Evolutionary conservation across 106 monocot genomes (phyloP), one percentile per base, ranked within the genome.

Genomic region (Dendrobium huoshanense): DNA sequence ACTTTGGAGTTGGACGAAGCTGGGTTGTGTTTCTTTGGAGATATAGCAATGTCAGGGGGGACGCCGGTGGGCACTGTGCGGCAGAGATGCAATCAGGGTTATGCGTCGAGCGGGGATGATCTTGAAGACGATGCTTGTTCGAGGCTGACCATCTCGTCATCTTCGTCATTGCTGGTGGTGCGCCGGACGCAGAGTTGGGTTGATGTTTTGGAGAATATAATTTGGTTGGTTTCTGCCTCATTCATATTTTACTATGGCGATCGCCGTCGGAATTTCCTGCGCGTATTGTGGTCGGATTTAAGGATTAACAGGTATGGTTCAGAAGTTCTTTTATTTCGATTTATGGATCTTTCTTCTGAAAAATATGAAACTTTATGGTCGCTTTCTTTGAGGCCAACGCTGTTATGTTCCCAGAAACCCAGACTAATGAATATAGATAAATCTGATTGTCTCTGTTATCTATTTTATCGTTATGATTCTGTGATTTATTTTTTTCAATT

Each of bases 211-310:
- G 80, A 80, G 80, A 80, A 80, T 22, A 29, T 80, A 7, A 25
- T 42, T 22, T 84, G 84, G 84, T 41, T 84, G 5, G 5, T 27
- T 16, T 84, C 75, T 54, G 80, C 80, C 1, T 68, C 48, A 33
- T 54, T 84, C 64, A 80, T 77, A 29, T 42, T 84, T 65, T 84
- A 84, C 55, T 84, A 25, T 70, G 84, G 84, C 5, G 84, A 84
- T 80, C 22, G 80, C 59, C 19, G 56, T 24, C 61, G 41, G 67
- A 80, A 80, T 76, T 44, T 84, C 74, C 22, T 84, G 11, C 59
- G 67, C 41, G 7, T 84, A 18, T 77, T 84, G 67, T 77, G 80
- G 49, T 73, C 64, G 43, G 84, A 84, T 80, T 61, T 9, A 6
- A 80, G 84, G 43, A 77, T 84, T 41, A 84, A 75, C 41, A 80